phyloP scores from a whole-genome alignment of 345 rosid species.

The Triadica sebifera region DNA sequence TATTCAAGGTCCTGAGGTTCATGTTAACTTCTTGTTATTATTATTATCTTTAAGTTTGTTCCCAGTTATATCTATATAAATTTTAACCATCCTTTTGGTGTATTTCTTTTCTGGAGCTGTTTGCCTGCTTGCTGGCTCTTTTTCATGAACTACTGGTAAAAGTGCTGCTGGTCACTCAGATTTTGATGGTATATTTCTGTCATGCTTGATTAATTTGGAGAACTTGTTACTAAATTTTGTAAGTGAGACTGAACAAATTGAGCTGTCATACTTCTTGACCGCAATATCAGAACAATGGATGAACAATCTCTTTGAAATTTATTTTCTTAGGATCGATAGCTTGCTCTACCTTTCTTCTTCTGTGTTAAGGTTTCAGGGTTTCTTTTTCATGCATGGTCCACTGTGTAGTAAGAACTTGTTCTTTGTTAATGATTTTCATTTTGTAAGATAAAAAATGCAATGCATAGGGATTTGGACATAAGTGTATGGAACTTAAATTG shows the following conservation, averaged over 20 bases:
- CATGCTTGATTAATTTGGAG: not conserved
- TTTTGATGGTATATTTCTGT: slow-evolving; percentile 64
- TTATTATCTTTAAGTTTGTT: slow-evolving; percentile 15
- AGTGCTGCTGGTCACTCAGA: slow-evolving; percentile 80
- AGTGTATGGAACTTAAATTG: too few species aligned
- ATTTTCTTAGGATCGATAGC: too few species aligned
- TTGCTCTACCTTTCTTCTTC: too few species aligned
- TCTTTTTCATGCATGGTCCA: too few species aligned
- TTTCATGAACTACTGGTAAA: slow-evolving; percentile 86
- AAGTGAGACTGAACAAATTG: not conserved
- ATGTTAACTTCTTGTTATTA: slow-evolving; percentile 15
- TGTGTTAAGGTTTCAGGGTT: too few species aligned
- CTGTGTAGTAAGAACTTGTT: too few species aligned
- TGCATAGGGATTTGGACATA: too few species aligned
- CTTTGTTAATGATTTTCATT: too few species aligned
- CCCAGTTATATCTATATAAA: slow-evolving; percentile 8
- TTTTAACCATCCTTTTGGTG: slow-evolving; percentile 14
- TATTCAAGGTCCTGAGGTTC: slow-evolving; percentile 84
- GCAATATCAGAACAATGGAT: slow-evolving; percentile 18
- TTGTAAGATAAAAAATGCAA: too few species aligned
- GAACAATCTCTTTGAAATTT: too few species aligned
- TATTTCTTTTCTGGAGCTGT: slow-evolving; percentile 62
- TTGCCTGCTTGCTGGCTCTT: slow-evolving; percentile 89
- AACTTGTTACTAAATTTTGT: not conserved
- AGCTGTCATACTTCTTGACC: not conserved